These are phyloP conservation scores for Fraxinus ornus DNA, from an alignment of 305 asterid genomes.

Conservation along the genomic window DNA sequence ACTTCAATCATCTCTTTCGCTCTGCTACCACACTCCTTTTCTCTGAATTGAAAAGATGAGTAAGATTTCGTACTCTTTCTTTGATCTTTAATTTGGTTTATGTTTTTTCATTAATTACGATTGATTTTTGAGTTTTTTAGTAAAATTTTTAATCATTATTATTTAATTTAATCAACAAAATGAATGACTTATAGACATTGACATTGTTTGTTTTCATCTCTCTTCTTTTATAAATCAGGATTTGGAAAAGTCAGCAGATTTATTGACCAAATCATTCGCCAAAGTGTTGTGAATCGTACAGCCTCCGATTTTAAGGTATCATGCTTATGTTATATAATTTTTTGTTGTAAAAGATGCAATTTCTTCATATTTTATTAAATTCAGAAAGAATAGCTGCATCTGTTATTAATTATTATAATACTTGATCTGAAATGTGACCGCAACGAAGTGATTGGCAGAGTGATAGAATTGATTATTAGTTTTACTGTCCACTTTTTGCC, in stretches of 20 bases:
- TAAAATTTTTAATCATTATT: neutral
- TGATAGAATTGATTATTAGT: neutral
- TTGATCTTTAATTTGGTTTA: neutral
- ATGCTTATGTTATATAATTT: neutral
- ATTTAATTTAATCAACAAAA: neutral
- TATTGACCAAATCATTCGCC: slow-evolving; percentile 26
- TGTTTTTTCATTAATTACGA: neutral
- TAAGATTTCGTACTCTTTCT: slow-evolving; percentile 13
- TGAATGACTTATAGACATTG: neutral
- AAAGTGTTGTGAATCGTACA: slow-evolving; percentile 27
- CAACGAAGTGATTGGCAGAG: neutral
- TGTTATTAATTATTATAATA: neutral
- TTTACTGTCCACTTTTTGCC: neutral
- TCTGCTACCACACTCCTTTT: neutral
- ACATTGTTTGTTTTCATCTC: neutral
- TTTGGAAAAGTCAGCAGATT: slow-evolving; percentile 32
- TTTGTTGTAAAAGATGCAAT: neutral
- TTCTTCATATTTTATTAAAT: neutral
- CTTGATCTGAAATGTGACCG: neutral
- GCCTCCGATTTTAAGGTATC: slow-evolving; percentile 37
- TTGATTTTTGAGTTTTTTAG: neutral
- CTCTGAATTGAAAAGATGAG: slow-evolving; percentile 22
- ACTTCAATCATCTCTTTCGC: neutral
- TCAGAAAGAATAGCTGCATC: neutral
- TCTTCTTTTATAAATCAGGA: slow-evolving; percentile 33